Base-by-base conservation (phyloP, 1,139 yeast species). In the Candida neerlandica region DNA sequence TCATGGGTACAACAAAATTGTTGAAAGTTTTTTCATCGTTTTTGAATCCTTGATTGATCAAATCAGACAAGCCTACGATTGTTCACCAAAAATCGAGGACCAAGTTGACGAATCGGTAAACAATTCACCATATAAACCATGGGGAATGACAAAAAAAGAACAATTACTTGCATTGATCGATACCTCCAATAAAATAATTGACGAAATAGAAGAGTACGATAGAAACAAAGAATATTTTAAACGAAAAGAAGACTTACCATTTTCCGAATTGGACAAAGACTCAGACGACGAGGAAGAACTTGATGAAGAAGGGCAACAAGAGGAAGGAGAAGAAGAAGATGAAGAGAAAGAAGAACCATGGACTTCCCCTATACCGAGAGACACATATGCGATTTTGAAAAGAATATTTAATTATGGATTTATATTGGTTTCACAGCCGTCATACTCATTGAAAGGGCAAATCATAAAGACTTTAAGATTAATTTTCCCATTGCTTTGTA, bases 1-100 rank as follows among this genome's bases (percentile, higher is more conserved):
- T 58, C 96, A 92, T 67, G 96, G 95, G 0, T 92, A 94, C 63
- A 71, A 83, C 1, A 71, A 75, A 14, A 69, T 94, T 19, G 85
- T 89, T 44, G 85, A 85, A 51, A 91, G 91, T 0, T 85, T 90
- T 51, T 89, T 92, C 55, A 69, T 78, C 5, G 86, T 89, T 0
- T 89, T 92, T 58, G 80, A 79, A 44, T 85, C 86, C 15, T 67
- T 92, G 1, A 75, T 85, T 1, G 68, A 69, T 15, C 89, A 86
- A 59, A 73, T 86, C 11, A 65, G 68, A 19, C 63, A 64, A 10
- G 62, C 69, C 34, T 84, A 77, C 58, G 50, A 76, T 41, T 44
- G 41, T 2, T 57, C 12, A 12, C n/a, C 18, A 6, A 38, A 45
- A 12, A 43, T 43, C 5, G 43, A 40, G 21, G 18, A 23, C 2